Conservation (phyloP, 2,329 filamentous ascomycete genomes). For the Diatrype stigma region DNA sequence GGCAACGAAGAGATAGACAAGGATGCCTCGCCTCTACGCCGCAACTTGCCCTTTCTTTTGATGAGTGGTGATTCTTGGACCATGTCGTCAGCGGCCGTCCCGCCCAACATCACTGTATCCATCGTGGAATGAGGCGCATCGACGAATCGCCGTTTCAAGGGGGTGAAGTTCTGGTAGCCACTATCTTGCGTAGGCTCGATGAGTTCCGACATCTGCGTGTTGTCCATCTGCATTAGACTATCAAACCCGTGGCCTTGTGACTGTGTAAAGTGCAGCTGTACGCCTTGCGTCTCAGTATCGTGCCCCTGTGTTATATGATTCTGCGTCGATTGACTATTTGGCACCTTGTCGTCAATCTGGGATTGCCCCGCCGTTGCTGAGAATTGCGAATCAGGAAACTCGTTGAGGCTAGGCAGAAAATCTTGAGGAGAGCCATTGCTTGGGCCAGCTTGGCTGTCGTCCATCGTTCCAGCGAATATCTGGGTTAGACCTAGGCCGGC, state of each 20-base stretch:
- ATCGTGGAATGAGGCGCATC: slow-evolving; percentile 63
- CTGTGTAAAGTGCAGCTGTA: slow-evolving; percentile 57
- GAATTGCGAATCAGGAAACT: slow-evolving; percentile 56
- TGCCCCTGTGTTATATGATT: slow-evolving; percentile 30
- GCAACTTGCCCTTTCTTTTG: slow-evolving; percentile 53
- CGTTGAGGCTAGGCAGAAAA: slow-evolving; percentile 54
- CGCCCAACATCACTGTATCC: slow-evolving; percentile 60
- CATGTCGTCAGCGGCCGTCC: slow-evolving; percentile 32
- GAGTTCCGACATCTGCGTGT: slow-evolving; percentile 64
- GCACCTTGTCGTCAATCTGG: slow-evolving; percentile 45
- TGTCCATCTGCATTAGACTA: slow-evolving; percentile 45
- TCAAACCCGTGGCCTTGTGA: slow-evolving; percentile 57
- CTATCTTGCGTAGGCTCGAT: slow-evolving; percentile 77
- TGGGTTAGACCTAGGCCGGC: slow-evolving; percentile 76
- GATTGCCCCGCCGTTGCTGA: slow-evolving; percentile 55
- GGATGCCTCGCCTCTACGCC: slow-evolving; percentile 17
- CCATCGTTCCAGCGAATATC: slow-evolving; percentile 88
- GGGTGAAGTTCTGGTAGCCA: slow-evolving; percentile 70
- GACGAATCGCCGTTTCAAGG: slow-evolving; percentile 63
- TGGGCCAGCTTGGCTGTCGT: slow-evolving; percentile 48
- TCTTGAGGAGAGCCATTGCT: slow-evolving; percentile 36
- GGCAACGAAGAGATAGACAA: slow-evolving; percentile 29
- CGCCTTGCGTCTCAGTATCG: slow-evolving; percentile 40
- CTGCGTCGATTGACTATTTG: slow-evolving; percentile 45
- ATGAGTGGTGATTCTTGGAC: slow-evolving; percentile 62